Evolutionary conservation across 495 filamentous ascomycete genomes (phyloP), one percentile per base, ranked within the genome.

Genomic region (Neurospora sp.): DNA sequence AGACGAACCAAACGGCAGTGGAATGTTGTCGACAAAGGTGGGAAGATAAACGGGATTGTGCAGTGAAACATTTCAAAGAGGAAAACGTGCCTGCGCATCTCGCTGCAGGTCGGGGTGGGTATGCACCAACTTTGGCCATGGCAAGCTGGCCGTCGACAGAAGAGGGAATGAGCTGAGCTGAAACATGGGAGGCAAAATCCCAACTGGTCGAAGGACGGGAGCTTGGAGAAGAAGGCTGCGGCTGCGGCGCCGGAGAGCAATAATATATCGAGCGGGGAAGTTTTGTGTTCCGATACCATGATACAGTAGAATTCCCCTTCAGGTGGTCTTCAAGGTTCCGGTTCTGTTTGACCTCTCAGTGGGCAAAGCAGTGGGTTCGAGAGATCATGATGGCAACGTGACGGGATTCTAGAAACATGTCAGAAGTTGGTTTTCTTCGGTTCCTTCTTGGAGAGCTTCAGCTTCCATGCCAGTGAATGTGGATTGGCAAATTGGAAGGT

Each of bases 1-100:
- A 53, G n/a, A 39, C 70, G 8, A 71, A 37, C 38, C 70, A 68
- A 68, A 71, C 42, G 41, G 4, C 27, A 68, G 39, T 59, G 9
- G 16, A 9, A 71, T 18, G 42, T 37, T 37, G 35, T 35, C 42
- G 5, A 48, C 6, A 44, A 35, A 53, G 69, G 69, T n/a, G 69
- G 40, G 40, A 69, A n/a, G 38, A 61, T 59, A 59, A 27, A 59
- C 48, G 48, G 48, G 20, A 59, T 38, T 37, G 59, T 12, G 61
- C 44, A 39, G 40, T 39, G 35, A 73, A 73, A 48, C 20, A 71
- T 69, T 40, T 38, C 39, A 77, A 79, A 76, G 27, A 65, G 75
- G 76, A 75, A 79, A 74, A 39, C 69, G 77, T 79, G 70, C 77
- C 77, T 79, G 77, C 73, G 75, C 76, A 76, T 76, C 73, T 59